Percentiles rank a stretch among this genome's conserved stretches.
Conservation (phyloP, 148 eudicot genomes). For the Spergularia bocconei region DNA sequence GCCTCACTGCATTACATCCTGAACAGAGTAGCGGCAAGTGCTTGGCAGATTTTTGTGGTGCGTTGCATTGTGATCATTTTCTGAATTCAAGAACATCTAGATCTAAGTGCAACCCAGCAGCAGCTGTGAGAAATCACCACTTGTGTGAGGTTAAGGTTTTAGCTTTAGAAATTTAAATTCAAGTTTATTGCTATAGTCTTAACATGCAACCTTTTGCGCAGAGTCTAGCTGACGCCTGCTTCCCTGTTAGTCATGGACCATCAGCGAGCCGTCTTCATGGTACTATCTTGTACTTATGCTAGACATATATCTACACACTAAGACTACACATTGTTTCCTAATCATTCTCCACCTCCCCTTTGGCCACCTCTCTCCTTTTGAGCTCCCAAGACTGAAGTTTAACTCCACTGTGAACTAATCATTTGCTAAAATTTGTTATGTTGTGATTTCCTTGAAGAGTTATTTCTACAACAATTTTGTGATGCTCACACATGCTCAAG, state of each 20-base stretch:
- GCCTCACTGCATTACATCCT: conserved; percentile 11
- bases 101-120: conserved; percentile 88
- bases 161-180: not conserved
- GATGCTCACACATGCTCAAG: conserved; percentile 85
- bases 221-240: conserved; percentile 81
- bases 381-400: not conserved
- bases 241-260: conserved; percentile 65
- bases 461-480: conserved; percentile 87
- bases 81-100: conserved; percentile 44
- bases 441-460: conserved; percentile 37
- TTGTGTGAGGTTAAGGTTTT: conserved; percentile 73
- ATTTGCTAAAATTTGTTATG: conserved; percentile 10
- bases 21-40: conserved; percentile 78
- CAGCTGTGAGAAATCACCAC: conserved; percentile 72
- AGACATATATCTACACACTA: not conserved
- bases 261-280: conserved; percentile 92
- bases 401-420: not conserved
- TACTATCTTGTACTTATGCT: conserved; percentile 23
- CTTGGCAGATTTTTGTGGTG: conserved; percentile 89
- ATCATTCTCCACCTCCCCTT: not conserved
- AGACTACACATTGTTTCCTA: not conserved
- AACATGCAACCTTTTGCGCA: conserved; percentile 36
- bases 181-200: conserved; percentile 13
- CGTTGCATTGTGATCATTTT: conserved; percentile 81
- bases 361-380: too few relatives aligned